Conservation (phyloP, 805 yeast species). For the Saccharomycopsis sp. region DNA sequence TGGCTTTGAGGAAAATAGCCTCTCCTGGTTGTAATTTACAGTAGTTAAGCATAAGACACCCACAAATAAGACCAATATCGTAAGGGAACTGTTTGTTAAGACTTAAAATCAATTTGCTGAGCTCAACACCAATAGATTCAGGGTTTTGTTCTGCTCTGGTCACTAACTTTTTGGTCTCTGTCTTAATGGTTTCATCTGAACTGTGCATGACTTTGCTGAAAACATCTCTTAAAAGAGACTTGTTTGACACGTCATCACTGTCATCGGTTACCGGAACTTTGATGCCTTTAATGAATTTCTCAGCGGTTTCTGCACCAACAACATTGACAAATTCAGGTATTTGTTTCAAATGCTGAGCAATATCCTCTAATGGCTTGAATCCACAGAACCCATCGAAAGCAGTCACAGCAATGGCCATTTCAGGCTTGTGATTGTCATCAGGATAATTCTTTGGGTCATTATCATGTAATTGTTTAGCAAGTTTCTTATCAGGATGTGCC, state of each 20-base stretch:
- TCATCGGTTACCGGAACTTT: slow-evolving; percentile 30
- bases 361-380: slow-evolving; percentile 80
- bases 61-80: slow-evolving; percentile 94
- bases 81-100: slow-evolving; percentile 84
- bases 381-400: slow-evolving; percentile 98
- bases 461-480: slow-evolving; percentile 70
- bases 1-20: slow-evolving; percentile 94
- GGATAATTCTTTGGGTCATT: slow-evolving; percentile 92
- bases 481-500: slow-evolving; percentile 92
- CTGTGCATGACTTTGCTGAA: slow-evolving; percentile 84
- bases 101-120: slow-evolving; percentile 70
- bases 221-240: slow-evolving; percentile 61
- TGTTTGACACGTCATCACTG: slow-evolving; percentile 46
- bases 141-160: slow-evolving; percentile 56
- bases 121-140: slow-evolving; percentile 41
- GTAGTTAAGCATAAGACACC: slow-evolving; percentile 87
- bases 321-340: slow-evolving; percentile 73
- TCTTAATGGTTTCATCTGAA: slow-evolving; percentile 48
- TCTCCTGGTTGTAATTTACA: slow-evolving; percentile 79
- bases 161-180: slow-evolving; percentile 59
- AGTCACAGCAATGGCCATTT: slow-evolving; percentile 97
- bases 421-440: slow-evolving; percentile 98
- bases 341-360: slow-evolving; percentile 57
- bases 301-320: slow-evolving; percentile 46
- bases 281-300: slow-evolving; percentile 46